Evolutionary conservation across 345 rosid genomes (phyloP).

Genomic region (Noccaea caerulescens): DNA sequence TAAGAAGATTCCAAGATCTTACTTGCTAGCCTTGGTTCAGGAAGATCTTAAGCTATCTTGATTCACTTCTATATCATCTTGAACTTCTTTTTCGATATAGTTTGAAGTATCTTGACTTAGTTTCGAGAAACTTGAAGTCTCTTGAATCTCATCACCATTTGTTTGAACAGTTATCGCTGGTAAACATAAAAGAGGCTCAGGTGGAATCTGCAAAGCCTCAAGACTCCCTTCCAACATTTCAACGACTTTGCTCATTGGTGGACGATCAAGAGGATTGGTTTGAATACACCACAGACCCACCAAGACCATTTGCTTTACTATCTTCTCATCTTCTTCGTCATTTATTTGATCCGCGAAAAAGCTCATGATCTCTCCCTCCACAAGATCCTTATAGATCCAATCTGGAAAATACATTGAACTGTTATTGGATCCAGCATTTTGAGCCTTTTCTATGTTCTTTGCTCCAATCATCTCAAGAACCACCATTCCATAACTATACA

Average conservation of each 20-base stretch:
- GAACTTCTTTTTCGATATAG: not conserved
- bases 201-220: conserved; percentile 32
- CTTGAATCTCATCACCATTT: conserved; percentile 11
- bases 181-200: conserved; percentile 32
- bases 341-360: conserved; percentile 16
- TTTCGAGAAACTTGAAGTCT: conserved; percentile 25
- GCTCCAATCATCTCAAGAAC: conserved; percentile 53
- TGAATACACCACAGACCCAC: conserved; percentile 59
- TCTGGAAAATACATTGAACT: conserved; percentile 35
- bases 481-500: conserved; percentile 62
- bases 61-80: conserved; percentile 5
- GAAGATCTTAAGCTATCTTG: conserved; percentile 11
- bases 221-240: conserved; percentile 48
- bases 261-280: conserved; percentile 52
- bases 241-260: conserved; percentile 47
- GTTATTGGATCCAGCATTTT: conserved; percentile 1
- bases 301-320: conserved; percentile 40
- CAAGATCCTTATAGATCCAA: conserved; percentile 36
- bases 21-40: conserved; percentile 19
- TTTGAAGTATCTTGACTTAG: conserved; percentile 16
- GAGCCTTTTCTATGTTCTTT: conserved; percentile 28
- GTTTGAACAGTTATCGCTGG: not conserved
- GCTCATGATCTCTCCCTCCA: conserved; percentile 26
- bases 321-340: conserved; percentile 36
- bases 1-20: not conserved